Evolutionary conservation across 2,329 filamentous ascomycete genomes (phyloP).

Genomic region (Magnaporthiopsis poae): DNA sequence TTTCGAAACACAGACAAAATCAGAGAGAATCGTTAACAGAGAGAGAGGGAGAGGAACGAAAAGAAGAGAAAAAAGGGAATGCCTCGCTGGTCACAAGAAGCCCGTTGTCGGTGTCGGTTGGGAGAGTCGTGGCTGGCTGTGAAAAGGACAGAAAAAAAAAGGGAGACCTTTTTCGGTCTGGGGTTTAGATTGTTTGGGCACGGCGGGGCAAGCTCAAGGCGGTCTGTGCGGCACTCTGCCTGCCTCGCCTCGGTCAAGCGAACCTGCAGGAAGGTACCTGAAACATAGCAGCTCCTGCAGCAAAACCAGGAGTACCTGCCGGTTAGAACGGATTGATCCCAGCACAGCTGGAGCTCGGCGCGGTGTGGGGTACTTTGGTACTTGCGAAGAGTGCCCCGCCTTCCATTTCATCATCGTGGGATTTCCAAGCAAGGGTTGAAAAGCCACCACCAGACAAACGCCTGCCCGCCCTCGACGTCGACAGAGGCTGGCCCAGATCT

Average conservation of each 20-base stretch:
- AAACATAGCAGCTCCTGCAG: no score
- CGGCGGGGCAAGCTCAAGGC: background rate
- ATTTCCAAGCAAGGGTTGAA: no score
- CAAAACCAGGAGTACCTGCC: no score
- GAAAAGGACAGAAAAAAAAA: background rate
- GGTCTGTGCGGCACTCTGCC: background rate
- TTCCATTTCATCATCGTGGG: background rate
- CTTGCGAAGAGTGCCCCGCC: no score
- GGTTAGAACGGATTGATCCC: no score
- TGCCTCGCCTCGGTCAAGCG: background rate
- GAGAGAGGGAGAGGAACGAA: background rate
- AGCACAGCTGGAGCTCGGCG: background rate
- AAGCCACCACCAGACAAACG: background rate
- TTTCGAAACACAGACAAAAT: no score
- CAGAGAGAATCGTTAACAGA: background rate
- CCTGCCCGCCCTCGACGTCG: no score
- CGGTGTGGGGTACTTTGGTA: background rate
- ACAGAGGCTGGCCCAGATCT: background rate
- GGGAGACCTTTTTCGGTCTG: background rate
- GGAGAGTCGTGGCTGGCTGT: background rate
- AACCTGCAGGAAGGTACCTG: no score
- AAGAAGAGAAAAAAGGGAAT: background rate
- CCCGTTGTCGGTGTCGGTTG: background rate
- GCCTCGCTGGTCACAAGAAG: background rate
- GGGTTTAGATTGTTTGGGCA: background rate